These are phyloP conservation scores for Camelina laxa DNA, from an alignment of 345 rosid genomes.

Conservation along the genomic window DNA sequence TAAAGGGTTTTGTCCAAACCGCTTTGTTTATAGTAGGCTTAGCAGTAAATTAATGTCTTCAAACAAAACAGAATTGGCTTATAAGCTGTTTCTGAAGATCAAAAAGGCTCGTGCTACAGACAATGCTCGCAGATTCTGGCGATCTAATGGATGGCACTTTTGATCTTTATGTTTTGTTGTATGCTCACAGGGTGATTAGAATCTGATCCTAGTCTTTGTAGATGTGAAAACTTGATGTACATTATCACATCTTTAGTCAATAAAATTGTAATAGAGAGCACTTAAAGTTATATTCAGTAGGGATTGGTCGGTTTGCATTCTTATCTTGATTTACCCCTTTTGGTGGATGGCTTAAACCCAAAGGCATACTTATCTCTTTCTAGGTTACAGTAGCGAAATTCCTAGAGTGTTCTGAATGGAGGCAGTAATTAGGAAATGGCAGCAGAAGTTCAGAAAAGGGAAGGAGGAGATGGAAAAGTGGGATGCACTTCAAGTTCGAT, in stretches of 20 bases:
- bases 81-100: conserved; percentile 72
- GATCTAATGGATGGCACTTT: conserved; percentile 92
- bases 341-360: conserved; percentile 16
- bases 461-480: conserved; percentile 69
- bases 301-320: neutral
- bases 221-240: conserved; percentile 1
- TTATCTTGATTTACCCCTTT: neutral
- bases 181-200: neutral
- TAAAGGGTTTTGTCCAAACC: conserved; percentile 85
- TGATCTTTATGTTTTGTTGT: conserved; percentile 44
- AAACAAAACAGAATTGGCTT: conserved; percentile 73
- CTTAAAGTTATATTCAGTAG: conserved; percentile 2
- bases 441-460: conserved; percentile 62
- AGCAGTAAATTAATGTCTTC: conserved; percentile 74
- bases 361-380: conserved; percentile 16
- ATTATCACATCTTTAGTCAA: conserved; percentile 6
- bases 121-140: conserved; percentile 77
- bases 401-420: conserved; percentile 56
- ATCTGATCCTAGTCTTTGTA: neutral
- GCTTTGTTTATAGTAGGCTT: conserved; percentile 72
- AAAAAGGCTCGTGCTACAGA: conserved; percentile 70
- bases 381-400: conserved; percentile 7
- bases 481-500: conserved; percentile 69
- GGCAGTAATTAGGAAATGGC: conserved; percentile 66
- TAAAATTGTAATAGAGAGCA: conserved; percentile 15